Base-by-base conservation (phyloP, 352 stramenopile genomes). In the Phytophthora sp. region DNA sequence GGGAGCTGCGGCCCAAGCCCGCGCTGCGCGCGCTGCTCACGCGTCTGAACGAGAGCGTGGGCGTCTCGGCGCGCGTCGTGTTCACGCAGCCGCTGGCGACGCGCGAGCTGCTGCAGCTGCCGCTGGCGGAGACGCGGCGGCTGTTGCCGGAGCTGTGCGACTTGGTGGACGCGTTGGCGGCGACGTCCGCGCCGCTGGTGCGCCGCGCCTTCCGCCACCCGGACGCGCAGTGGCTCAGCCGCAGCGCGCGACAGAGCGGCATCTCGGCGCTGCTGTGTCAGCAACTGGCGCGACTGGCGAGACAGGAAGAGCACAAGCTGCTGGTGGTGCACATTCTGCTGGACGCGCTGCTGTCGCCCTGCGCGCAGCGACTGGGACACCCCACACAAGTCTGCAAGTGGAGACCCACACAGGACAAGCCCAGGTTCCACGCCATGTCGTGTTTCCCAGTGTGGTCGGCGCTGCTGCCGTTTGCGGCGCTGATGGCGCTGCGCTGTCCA, bases 401-500 rank as follows among this genome's bases (percentile, higher is more conserved):
- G 83, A 55, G 60, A 6, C 27, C 56, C 2, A 44, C 12, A 20
- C 57, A 75, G 30, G 45, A 65, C 23, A 89, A 87, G 44, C 83
- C 83, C 0, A 62, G 72, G 45, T 89, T 83, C 39, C 77, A 88
- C 48, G 55, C 77, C 5, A 92, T 92, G 83, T 62, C 62, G 21
- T 92, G 83, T 64, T 80, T 82, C 1, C 57, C 63, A 2, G 56
- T 84, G 2, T 92, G 83, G 83, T 76, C 83, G 21, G 46, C 75
- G 10, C 39, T 92, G 57, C 59, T 83, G 50, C 83, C 81, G n/a
- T 83, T 88, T 24, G 41, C 82, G 6, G 69, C 69, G 11, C 59
- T 72, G 11, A 68, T 84, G 30, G 79, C 65, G 21, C 62, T 72
- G 13, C 59, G 71, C 17, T 76, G 75, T 24, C 65, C 79, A 2